Conservation (phyloP, 2,329 filamentous ascomycete genomes). For the Monosporascus sp. region DNA sequence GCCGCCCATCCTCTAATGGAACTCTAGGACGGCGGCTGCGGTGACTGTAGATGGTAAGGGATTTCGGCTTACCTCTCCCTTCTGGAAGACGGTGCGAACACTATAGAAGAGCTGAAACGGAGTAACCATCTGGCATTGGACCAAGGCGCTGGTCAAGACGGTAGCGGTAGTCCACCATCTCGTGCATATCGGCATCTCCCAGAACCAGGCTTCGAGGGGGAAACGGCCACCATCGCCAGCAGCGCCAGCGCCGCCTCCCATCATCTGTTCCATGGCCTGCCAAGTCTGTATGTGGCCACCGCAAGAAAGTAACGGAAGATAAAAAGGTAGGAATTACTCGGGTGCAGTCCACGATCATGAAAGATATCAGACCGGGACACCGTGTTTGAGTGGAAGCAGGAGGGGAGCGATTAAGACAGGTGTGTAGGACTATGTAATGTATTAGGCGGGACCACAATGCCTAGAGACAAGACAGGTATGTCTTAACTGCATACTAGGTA, state of each 20-base stretch:
- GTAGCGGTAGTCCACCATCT: conserved; percentile 96
- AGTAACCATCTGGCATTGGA: conserved; percentile 88
- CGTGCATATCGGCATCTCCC: conserved; percentile 95
- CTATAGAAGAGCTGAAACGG: conserved; percentile 98
- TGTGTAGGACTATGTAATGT: background rate
- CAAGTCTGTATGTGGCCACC: background rate
- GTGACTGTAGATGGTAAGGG: background rate
- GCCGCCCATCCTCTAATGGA: too few species aligned
- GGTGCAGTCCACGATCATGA: background rate
- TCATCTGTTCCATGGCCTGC: conserved; percentile 49
- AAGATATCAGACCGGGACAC: too few species aligned
- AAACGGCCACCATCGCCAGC: conserved; percentile 53
- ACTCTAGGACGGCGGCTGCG: background rate
- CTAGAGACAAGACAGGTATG: background rate
- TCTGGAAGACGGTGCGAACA: conserved; percentile 83
- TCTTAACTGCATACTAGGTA: background rate
- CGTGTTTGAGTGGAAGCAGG: too few species aligned
- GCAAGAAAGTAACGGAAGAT: background rate
- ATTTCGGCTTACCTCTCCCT: conserved; percentile 67
- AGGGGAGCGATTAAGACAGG: background rate
- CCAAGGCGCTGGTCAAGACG: conserved; percentile 77
- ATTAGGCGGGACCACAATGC: too few species aligned
- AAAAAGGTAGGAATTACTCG: background rate
- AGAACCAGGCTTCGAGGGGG: conserved; percentile 96
- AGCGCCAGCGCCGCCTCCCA: conserved; percentile 22